Evolutionary conservation across 306 rosid species (phyloP), one percentile per base, ranked within the genome.

Genomic region (Begonia masoniana): DNA sequence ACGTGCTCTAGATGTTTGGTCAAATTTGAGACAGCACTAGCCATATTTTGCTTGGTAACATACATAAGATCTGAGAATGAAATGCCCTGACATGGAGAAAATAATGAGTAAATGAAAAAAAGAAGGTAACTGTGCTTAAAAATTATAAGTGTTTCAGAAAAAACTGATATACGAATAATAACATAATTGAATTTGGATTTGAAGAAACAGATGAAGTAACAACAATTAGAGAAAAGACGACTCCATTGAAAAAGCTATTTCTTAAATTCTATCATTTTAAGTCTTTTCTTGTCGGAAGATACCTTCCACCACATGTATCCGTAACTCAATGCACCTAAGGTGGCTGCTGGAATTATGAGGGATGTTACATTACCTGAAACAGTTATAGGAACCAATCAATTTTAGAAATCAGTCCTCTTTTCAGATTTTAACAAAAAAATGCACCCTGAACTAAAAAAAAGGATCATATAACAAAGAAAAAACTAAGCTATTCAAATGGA

Each of bases 281-380:
- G 39, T 45, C 6, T n/a, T 45, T 45, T 45, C 7, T 12, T 45
- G 49, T 45, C 49, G 7, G 15, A 45, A 45, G 49, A 8, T 45
- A 92, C 99, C 99, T 87, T 92, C 96, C 84, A 86, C 93, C 93
- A 70, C 99, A 92, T 86, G 83, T 92, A 92, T 50, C 89, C 93
- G 54, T 92, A 92, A 57, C 99, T 95, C 71, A 79, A 31, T 19
- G 76, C 96, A 41, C 96, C 99, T 60, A 82, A 16, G 12, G 88
- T 69, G 64, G 89, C 95, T 2, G 87, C 87, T 50, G 96, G 99
- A 79, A 76, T 70, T 39, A 83, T 53, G 49, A 83, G 83, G 13
- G 95, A 79, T 35, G 95, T 50, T 50, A 81, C 9, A 58, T 78
- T 76, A 67, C 95, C 99, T 92, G 81, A 62, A 31, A 31, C 5